A percentile compares a stretch with the other conserved stretches of the same genome.
These are phyloP conservation scores for Clonostachys solani DNA, from an alignment of 2,329 filamentous ascomycete genomes.

Conservation along the genomic window DNA sequence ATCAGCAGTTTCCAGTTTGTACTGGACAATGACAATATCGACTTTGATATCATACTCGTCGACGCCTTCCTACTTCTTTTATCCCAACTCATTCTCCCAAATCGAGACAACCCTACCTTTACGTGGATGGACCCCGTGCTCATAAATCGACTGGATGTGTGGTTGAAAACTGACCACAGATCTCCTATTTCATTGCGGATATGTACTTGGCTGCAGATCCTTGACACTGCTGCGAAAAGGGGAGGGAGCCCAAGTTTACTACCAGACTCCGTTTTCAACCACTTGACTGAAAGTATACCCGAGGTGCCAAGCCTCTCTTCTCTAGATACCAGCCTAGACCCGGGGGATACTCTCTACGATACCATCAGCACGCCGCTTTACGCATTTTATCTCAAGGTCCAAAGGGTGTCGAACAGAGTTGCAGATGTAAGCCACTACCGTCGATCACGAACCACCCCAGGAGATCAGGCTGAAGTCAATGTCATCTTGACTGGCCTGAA, in stretches of 20 bases:
- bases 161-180: neutral
- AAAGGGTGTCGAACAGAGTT: slow-evolving; percentile 10
- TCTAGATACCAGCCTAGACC: neutral
- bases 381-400: slow-evolving; percentile 11
- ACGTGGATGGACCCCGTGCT: slow-evolving; percentile 2
- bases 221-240: slow-evolving; percentile 8
- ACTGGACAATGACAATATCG: neutral
- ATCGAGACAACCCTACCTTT: neutral
- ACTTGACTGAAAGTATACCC: slow-evolving; percentile 3
- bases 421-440: slow-evolving; percentile 12
- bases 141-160: neutral
- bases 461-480: slow-evolving; percentile 12
- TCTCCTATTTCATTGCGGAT: slow-evolving; percentile 2
- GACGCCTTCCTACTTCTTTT: slow-evolving; percentile 1
- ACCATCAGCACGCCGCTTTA: slow-evolving; percentile 8
- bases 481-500: slow-evolving; percentile 6
- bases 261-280: slow-evolving; percentile 4
- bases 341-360: slow-evolving; percentile 7
- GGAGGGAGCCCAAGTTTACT: slow-evolving; percentile 9
- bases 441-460: slow-evolving; percentile 11
- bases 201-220: slow-evolving; percentile 8
- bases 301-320: neutral
- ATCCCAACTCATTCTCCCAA: neutral
- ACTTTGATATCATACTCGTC: slow-evolving; percentile 4
- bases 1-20: slow-evolving; percentile 2